phyloP scores from a whole-genome alignment of 2,329 filamentous ascomycete genomes.

The Fusarium secorum region DNA sequence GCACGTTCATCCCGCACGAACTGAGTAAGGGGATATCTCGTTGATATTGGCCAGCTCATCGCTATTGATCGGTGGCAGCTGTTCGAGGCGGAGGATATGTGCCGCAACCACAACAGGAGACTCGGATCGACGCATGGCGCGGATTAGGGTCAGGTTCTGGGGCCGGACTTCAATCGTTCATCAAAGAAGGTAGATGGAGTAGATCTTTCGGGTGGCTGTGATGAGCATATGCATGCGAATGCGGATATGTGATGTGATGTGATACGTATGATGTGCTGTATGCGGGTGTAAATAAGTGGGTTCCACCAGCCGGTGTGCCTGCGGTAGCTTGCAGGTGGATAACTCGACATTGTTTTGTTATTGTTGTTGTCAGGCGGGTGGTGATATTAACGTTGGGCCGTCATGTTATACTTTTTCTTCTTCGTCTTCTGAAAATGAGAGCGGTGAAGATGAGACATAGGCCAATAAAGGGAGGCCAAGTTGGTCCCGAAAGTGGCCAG shows the following conservation, averaged over 20 bases:
- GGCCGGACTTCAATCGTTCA: constrained; percentile 19
- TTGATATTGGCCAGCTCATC: not conserved
- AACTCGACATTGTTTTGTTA: constrained; percentile 9
- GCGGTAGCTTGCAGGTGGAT: constrained; percentile 27
- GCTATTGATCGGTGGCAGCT: not conserved
- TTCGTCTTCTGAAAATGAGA: not conserved
- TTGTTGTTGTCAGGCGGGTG: constrained; percentile 30
- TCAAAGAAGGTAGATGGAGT: constrained; percentile 1
- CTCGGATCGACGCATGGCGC: constrained; percentile 34
- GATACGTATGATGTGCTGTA: constrained; percentile 30
- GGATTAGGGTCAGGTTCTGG: constrained; percentile 14
- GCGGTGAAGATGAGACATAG: constrained; percentile 19
- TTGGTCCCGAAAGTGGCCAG: constrained; percentile 20
- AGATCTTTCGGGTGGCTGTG: constrained; percentile 37
- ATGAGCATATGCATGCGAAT: constrained; percentile 36
- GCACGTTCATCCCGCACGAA: not conserved
- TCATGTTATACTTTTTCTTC: constrained; percentile 7
- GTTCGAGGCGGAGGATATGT: constrained; percentile 9
- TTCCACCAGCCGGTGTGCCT: constrained; percentile 16
- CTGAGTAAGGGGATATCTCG: not conserved
- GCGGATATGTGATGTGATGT: constrained; percentile 32
- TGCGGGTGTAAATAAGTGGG: constrained; percentile 18
- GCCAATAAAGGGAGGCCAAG: constrained; percentile 13
- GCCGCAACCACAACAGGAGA: constrained; percentile 31
- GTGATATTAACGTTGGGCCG: constrained; percentile 15